Evolutionary conservation across 2,329 filamentous ascomycete species (phyloP).

Genomic region (Cytospora paraplurivora): DNA sequence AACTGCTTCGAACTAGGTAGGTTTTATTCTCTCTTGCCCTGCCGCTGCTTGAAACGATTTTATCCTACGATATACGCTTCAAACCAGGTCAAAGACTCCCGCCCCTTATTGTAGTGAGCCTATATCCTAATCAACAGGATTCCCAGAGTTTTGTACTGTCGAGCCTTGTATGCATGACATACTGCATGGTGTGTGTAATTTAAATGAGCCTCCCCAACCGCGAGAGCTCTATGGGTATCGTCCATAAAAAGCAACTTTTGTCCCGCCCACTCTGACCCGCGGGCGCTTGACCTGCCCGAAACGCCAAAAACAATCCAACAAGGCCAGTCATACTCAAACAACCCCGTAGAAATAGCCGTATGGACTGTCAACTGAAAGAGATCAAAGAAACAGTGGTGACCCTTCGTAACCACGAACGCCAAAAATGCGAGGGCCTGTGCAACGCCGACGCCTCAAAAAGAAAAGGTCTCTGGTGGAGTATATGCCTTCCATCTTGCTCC

Average conservation of each 20-base stretch:
- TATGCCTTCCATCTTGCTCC: neutral
- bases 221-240: slow-evolving; percentile 36
- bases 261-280: slow-evolving; percentile 17
- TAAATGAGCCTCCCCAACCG: slow-evolving; percentile 19
- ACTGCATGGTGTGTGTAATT: slow-evolving; percentile 4
- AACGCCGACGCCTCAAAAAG: slow-evolving; percentile 27
- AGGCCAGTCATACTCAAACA: slow-evolving; percentile 14
- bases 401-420: slow-evolving; percentile 26
- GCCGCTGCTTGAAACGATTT: neutral
- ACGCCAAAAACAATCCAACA: slow-evolving; percentile 27
- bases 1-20: neutral
- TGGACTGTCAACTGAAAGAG: neutral
- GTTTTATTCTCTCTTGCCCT: neutral
- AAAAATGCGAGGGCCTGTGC: slow-evolving; percentile 24
- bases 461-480: neutral
- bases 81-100: neutral
- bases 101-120: neutral
- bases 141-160: neutral
- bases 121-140: neutral
- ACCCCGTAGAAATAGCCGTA: slow-evolving; percentile 8
- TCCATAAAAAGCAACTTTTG: slow-evolving; percentile 33
- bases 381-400: neutral
- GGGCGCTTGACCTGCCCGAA: slow-evolving; percentile 17
- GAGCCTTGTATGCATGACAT: neutral
- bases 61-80: neutral